Base-by-base conservation (phyloP, 257 asterid species). In the Paulownia fortunei region DNA sequence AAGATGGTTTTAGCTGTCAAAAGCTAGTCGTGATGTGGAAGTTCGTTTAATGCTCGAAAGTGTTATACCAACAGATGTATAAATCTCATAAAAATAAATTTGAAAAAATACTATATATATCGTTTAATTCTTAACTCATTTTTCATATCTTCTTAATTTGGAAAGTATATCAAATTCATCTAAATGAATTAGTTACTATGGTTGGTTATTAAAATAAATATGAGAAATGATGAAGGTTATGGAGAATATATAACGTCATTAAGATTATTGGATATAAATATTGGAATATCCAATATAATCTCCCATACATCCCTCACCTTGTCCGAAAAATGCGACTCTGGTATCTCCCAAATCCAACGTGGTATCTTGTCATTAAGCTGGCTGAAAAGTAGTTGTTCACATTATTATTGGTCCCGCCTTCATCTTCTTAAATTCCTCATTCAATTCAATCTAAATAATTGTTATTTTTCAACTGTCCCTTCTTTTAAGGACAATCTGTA, bases 381-480 rank as follows among this genome's bases (percentile, higher is more conserved):
- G 83, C 78, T 56, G 46, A 60, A 66, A 83, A 80, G 83, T 87
- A 85, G 87, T 87, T 79, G 72, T 69, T 41, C 41, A 75, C 87
- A 77, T 80, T 80, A 78, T 70, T 41, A 76, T 67, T 46, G 79
- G 72, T 56, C 86, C 73, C 75, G 11, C 74, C 79, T 79, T 67
- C 70, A 64, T 73, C 65, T 68, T 78, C 78, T 68, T 76, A 34
- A 76, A 69, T 63, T 67, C 69, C 74, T 69, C 66, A 54, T 69
- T 85, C 79, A 59, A 69, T 71, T 55, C 77, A 68, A 75, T 60
- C 46, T 16, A 34, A 59, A 66, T 76, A 5, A 18, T 54, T 18
- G 61, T 64, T 44, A 12, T 37, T 37, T 56, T 61, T 46, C 84
- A 79, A 82, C 74, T 56, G 71, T 32, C 58, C 84, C 71, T 80